Conservation (phyloP, 1,284 basidiomycete genomes). For the Singerocomus rubriflavus region DNA sequence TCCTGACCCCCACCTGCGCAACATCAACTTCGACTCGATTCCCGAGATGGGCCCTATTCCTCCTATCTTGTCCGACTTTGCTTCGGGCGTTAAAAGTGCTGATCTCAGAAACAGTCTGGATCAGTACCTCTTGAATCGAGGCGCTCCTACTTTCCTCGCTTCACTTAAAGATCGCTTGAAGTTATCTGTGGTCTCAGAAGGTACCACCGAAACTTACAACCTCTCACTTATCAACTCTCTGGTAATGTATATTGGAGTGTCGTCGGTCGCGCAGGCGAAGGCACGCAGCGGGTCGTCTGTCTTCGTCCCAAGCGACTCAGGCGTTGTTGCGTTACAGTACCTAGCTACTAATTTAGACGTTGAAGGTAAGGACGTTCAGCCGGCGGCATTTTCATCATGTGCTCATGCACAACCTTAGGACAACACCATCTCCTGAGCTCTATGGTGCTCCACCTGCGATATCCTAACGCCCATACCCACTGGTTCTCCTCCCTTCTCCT, state of each 20-base stretch:
- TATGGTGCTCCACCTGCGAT: constrained; percentile 91
- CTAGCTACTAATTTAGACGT: constrained; percentile 82
- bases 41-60: constrained; percentile 91
- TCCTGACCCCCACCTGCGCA: constrained; percentile 84
- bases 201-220: constrained; percentile 74
- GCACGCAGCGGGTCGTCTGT: constrained; percentile 74
- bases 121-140: constrained; percentile 74
- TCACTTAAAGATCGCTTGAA: constrained; percentile 80
- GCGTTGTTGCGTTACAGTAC: constrained; percentile 79
- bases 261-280: constrained; percentile 83
- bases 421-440: constrained; percentile 92
- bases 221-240: constrained; percentile 86
- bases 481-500: constrained; percentile 93
- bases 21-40: constrained; percentile 66
- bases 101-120: constrained; percentile 81
- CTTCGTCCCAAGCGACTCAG: constrained; percentile 78
- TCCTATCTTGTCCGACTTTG: constrained; percentile 87
- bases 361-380: constrained; percentile 64
- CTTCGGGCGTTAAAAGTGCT: constrained; percentile 72
- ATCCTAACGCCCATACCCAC: constrained; percentile 94
- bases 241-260: constrained; percentile 93
- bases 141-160: constrained; percentile 65
- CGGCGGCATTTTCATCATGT: neutral
- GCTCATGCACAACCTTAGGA: constrained; percentile 44
- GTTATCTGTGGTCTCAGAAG: constrained; percentile 49